These are phyloP conservation scores for Acanthamoeba divionensis DNA, from an alignment of 208 protist genomes.

Conservation along the genomic window DNA sequence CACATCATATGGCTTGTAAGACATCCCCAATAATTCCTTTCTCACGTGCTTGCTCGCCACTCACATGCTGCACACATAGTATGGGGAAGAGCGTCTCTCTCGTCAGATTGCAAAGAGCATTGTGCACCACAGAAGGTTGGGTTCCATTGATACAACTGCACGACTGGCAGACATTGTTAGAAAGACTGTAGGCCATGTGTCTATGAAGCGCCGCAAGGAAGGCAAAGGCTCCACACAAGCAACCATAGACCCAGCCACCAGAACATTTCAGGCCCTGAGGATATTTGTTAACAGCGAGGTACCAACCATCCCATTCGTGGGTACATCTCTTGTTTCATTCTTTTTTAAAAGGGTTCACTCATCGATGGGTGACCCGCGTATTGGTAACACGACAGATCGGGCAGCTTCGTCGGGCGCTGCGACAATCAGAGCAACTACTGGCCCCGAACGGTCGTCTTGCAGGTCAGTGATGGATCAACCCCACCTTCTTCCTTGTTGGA, in stretches of 20 bases:
- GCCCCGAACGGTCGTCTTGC: background rate
- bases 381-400: background rate
- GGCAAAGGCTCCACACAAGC: background rate
- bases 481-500: too few relatives aligned
- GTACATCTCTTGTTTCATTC: too few relatives aligned
- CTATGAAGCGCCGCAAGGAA: background rate
- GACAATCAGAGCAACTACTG: background rate
- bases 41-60: background rate
- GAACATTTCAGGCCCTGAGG: slow-evolving; percentile 41
- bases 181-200: background rate
- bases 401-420: background rate
- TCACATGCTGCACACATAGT: background rate
- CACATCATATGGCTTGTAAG: slow-evolving; percentile 6
- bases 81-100: slow-evolving; percentile 35
- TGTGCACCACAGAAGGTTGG: background rate
- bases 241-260: slow-evolving; percentile 23
- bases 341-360: too few relatives aligned
- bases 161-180: slow-evolving; percentile 29
- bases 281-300: slow-evolving; percentile 53
- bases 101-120: slow-evolving; percentile 30
- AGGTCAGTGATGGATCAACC: background rate
- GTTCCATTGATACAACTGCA: background rate
- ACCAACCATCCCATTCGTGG: background rate
- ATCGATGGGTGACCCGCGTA: too few relatives aligned
- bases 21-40: background rate